Evolutionary conservation across 805 yeast genomes (phyloP).

Genomic region (Candida easanensis): DNA sequence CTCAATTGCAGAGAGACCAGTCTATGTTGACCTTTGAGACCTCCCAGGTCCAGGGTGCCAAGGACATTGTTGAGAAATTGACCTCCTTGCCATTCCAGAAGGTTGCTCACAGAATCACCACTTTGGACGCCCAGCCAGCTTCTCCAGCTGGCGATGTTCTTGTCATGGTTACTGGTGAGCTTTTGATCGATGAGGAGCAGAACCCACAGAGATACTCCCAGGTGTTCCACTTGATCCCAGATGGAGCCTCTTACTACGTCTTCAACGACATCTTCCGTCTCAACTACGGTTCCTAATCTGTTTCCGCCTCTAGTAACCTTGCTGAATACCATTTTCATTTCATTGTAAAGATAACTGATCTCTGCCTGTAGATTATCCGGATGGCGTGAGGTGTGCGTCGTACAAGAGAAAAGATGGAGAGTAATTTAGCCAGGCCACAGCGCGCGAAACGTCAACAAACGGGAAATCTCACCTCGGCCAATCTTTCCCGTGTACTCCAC

Average conservation of each 20-base stretch:
- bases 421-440: too few species aligned
- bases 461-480: neutral
- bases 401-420: too few species aligned
- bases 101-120: slow-evolving; percentile 90
- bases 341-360: neutral
- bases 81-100: slow-evolving; percentile 86
- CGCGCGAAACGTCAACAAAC: slow-evolving; percentile 2
- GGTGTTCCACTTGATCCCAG: slow-evolving; percentile 95
- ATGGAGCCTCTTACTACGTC: slow-evolving; percentile 85
- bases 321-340: neutral
- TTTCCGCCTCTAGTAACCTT: neutral
- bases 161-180: slow-evolving; percentile 97
- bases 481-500: neutral
- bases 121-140: slow-evolving; percentile 97
- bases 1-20: slow-evolving; percentile 63
- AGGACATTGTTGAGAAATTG: slow-evolving; percentile 88
- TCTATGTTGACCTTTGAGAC: slow-evolving; percentile 98
- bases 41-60: slow-evolving; percentile 91
- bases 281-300: slow-evolving; percentile 61
- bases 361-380: neutral
- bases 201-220: slow-evolving; percentile 96
- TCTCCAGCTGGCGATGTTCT: slow-evolving; percentile 89
- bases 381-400: too few species aligned
- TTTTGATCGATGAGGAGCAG: slow-evolving; percentile 86
- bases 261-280: slow-evolving; percentile 96